A percentile compares a stretch with the other conserved stretches of the same genome.
Evolutionary conservation across 345 rosid genomes (phyloP).

Genomic region (Eucalyptus pauciflora): DNA sequence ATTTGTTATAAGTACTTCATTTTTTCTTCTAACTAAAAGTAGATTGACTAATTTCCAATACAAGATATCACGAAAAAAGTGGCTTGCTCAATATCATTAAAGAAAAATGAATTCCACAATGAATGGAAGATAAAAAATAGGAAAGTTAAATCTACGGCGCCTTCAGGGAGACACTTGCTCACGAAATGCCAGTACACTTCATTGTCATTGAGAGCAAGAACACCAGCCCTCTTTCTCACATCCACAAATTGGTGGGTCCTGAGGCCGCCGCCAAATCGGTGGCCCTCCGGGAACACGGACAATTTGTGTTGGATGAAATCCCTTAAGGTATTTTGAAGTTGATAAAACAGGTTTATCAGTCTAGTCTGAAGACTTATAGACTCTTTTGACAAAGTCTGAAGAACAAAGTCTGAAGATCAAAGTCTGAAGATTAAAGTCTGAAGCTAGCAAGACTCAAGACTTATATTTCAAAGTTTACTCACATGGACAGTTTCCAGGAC

Average conservation of each 20-base stretch:
- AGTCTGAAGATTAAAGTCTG: too few species aligned
- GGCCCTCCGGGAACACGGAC: slow-evolving; percentile 17
- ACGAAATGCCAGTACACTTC: slow-evolving; percentile 15
- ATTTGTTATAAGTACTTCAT: not conserved
- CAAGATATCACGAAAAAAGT: not conserved
- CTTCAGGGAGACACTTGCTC: slow-evolving; percentile 1
- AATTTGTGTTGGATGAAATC: too few species aligned
- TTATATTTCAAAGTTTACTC: too few species aligned
- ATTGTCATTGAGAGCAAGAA: slow-evolving; percentile 9
- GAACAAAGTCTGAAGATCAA: too few species aligned
- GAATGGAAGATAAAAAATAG: not conserved
- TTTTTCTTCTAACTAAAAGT: not conserved
- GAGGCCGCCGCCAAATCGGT: not conserved
- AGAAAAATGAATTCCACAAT: not conserved
- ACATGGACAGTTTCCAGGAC: too few species aligned
- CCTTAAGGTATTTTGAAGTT: too few species aligned
- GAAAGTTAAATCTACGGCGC: not conserved
- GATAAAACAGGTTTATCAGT: too few species aligned
- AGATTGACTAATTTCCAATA: not conserved
- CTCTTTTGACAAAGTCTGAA: too few species aligned
- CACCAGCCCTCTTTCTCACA: slow-evolving; percentile 8
- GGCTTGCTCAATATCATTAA: not conserved
- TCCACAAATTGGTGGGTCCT: slow-evolving; percentile 1
- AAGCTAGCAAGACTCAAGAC: too few species aligned
- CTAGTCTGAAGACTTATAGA: too few species aligned